Conservation (phyloP, 345 rosid genomes). For the Citrus australasica region DNA sequence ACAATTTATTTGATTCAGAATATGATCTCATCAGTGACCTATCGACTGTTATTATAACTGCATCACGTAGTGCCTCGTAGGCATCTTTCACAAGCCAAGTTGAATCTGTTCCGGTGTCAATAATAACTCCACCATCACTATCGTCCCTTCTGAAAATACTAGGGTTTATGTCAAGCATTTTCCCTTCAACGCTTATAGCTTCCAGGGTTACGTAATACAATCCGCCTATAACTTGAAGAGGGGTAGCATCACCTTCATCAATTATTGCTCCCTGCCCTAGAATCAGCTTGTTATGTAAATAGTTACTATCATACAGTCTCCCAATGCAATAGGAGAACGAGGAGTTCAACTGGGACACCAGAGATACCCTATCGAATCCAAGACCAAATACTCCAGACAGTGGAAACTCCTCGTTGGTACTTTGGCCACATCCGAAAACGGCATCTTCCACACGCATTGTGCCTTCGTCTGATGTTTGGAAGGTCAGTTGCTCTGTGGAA, state of each 20-base stretch:
- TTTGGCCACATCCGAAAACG: constrained; percentile 48
- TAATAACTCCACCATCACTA: constrained; percentile 26
- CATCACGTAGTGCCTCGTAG: constrained; percentile 29
- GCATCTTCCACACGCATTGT: constrained; percentile 13
- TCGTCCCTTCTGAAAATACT: constrained; percentile 16
- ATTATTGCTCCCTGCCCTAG: constrained; percentile 37
- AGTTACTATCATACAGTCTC: constrained; percentile 30
- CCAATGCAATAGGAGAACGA: constrained; percentile 35
- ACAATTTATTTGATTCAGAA: constrained; percentile 4
- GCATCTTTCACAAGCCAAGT: constrained; percentile 37
- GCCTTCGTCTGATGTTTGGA: constrained; percentile 39
- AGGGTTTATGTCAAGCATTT: constrained; percentile 34
- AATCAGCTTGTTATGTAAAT: constrained; percentile 37
- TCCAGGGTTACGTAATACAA: constrained; percentile 39
- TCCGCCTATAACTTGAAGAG: constrained; percentile 30
- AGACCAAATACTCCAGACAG: constrained; percentile 45
- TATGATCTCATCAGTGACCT: constrained; percentile 8
- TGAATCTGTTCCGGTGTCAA: constrained; percentile 42
- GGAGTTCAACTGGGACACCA: constrained; percentile 40
- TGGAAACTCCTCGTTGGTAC: constrained; percentile 5
- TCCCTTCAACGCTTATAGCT: constrained; percentile 47
- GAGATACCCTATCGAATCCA: constrained; percentile 17
- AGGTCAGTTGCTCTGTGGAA: constrained; percentile 38
- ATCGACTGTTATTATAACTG: constrained; percentile 23
- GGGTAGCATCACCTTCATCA: constrained; percentile 45